Evolutionary conservation across 192 early-diverging fungal species (phyloP), one percentile per base, ranked within the genome.

Genomic region (Coemansia erecta): DNA sequence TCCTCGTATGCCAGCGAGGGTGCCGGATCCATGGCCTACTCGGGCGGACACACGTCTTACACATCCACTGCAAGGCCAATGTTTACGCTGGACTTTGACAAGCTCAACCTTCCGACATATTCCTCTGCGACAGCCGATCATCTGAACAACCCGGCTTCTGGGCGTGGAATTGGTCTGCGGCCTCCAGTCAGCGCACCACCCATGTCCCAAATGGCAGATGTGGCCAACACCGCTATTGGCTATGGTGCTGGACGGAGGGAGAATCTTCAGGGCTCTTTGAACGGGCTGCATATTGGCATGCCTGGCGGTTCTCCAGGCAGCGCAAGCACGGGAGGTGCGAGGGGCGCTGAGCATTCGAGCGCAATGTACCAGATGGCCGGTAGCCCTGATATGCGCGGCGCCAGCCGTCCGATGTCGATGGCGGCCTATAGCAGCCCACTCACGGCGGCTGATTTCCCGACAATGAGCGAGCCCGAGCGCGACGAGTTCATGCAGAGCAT

Each of bases 11-110:
- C n/a, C n/a, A n/a, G n/a, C n/a, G n/a, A n/a, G n/a, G n/a, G n/a
- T n/a, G n/a, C n/a, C n/a, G n/a, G n/a, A n/a, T n/a, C n/a, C n/a
- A n/a, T n/a, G n/a, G n/a, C n/a, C n/a, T n/a, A n/a, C n/a, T n/a
- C n/a, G n/a, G n/a, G n/a, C n/a, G n/a, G n/a, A n/a, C n/a, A n/a
- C n/a, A n/a, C n/a, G n/a, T 19, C 45, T 1, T 47, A 47, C 19
- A 7, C 45, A 3, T 47, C 45, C 33, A 17, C 17, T n/a, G 39
- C 57, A 59, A 60, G 53, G 14, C 70, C 70, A 18, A 74, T 80
- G 68, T 77, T 78, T 22, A 81, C 61, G 41, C 67, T 82, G 21
- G 77, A 82, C 60, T 71, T 82, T 63, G 80, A 82, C 62, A 75
- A 80, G 26, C 73, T 81, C 46, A 82, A 68, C 50, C 60, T 82